Evolutionary conservation across 2,329 filamentous ascomycete genomes (phyloP).

Genomic region (Neobulgaria alba): DNA sequence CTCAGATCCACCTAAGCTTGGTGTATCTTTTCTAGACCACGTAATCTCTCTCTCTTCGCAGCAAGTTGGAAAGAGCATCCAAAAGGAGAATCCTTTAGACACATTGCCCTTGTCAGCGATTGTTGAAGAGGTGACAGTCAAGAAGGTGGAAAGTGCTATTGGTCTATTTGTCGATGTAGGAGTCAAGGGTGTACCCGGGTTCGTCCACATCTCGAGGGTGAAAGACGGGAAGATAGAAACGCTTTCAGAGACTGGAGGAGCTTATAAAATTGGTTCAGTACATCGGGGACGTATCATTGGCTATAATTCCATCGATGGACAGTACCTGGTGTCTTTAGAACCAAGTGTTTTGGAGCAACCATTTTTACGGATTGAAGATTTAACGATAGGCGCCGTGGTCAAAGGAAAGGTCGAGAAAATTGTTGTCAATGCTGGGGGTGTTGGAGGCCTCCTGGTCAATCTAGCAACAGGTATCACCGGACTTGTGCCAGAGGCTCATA

Average conservation of each 20-base stretch:
- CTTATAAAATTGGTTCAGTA: slow-evolving; percentile 67
- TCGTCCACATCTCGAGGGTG: slow-evolving; percentile 89
- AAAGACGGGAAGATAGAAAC: slow-evolving; percentile 84
- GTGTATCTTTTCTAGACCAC: slow-evolving; percentile 83
- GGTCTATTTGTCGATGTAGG: slow-evolving; percentile 75
- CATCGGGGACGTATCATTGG: slow-evolving; percentile 78
- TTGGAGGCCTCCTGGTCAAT: slow-evolving; percentile 73
- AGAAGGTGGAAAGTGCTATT: slow-evolving; percentile 68
- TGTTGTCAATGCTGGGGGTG: slow-evolving; percentile 66
- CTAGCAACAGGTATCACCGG: slow-evolving; percentile 81
- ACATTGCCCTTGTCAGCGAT: slow-evolving; percentile 63
- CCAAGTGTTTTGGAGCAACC: slow-evolving; percentile 74
- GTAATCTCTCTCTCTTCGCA: slow-evolving; percentile 51
- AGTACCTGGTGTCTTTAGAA: slow-evolving; percentile 81
- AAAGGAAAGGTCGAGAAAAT: slow-evolving; percentile 80
- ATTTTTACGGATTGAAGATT: slow-evolving; percentile 86
- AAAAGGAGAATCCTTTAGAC: slow-evolving; percentile 43
- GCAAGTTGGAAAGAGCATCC: slow-evolving; percentile 36
- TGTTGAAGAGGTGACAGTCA: slow-evolving; percentile 69
- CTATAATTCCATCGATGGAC: slow-evolving; percentile 78
- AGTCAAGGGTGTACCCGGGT: slow-evolving; percentile 62
- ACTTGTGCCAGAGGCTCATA: slow-evolving; percentile 79
- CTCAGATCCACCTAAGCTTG: slow-evolving; percentile 72
- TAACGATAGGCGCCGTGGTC: slow-evolving; percentile 71
- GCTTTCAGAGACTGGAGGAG: slow-evolving; percentile 66